Evolutionary conservation across 2,329 filamentous ascomycete genomes (phyloP).

Genomic region (Hypoxylon sp.): DNA sequence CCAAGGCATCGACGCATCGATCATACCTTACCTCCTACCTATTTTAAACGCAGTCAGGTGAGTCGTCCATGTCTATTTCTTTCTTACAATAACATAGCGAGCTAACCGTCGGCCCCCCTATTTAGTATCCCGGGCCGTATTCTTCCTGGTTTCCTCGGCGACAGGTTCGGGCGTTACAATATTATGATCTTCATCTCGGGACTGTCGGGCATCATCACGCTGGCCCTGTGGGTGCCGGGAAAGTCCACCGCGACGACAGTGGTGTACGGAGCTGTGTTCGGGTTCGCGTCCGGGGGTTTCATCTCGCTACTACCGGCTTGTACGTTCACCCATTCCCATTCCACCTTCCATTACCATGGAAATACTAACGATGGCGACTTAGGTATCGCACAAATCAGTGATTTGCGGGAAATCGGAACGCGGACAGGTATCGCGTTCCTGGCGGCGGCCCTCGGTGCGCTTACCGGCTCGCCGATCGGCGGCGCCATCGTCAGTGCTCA

Average conservation of each 20-base stretch:
- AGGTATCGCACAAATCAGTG: conserved; percentile 76
- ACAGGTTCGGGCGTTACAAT: conserved; percentile 56
- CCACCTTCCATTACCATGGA: too few species aligned
- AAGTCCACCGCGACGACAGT: conserved; percentile 65
- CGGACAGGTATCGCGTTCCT: conserved; percentile 74
- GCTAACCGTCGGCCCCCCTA: neutral
- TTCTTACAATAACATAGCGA: neutral
- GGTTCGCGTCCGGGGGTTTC: conserved; percentile 73
- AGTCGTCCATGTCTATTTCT: conserved; percentile 32
- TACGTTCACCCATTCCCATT: too few species aligned
- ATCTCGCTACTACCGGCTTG: conserved; percentile 68
- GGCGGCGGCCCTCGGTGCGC: conserved; percentile 70
- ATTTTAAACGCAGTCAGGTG: conserved; percentile 69
- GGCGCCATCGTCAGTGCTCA: conserved; percentile 68
- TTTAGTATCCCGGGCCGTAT: conserved; percentile 65
- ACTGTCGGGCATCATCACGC: conserved; percentile 55
- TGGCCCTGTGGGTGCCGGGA: conserved; percentile 58
- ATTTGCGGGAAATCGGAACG: conserved; percentile 76
- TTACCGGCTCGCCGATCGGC: conserved; percentile 76
- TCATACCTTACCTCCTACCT: conserved; percentile 62
- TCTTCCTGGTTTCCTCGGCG: conserved; percentile 61
- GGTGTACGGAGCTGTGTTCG: conserved; percentile 71
- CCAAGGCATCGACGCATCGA: conserved; percentile 55
- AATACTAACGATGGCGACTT: too few species aligned
- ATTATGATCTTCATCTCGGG: conserved; percentile 60